Conservation (phyloP, 2,329 filamentous ascomycete genomes). For the Talaromyces piceae region DNA sequence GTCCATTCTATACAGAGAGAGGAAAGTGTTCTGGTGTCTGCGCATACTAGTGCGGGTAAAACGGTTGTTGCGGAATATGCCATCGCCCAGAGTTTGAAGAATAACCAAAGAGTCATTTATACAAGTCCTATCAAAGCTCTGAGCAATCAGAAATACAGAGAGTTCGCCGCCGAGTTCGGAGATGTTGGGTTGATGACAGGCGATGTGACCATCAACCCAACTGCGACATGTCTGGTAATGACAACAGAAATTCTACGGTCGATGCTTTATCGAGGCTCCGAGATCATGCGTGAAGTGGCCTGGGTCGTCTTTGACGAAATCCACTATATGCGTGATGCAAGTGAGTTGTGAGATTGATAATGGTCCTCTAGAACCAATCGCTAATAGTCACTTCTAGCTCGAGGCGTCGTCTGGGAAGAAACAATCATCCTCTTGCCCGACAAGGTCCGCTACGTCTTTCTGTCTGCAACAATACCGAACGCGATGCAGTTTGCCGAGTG, state of each 20-base stretch:
- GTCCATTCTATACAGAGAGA: constrained; percentile 92
- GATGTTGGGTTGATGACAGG: constrained; percentile 98
- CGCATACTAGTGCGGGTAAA: constrained; percentile 95
- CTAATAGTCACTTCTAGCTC: constrained; percentile 38
- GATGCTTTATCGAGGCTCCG: constrained; percentile 95
- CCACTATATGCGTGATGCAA: constrained; percentile 94
- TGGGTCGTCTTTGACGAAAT: constrained; percentile 99
- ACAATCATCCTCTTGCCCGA: constrained; percentile 96
- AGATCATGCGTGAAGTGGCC: constrained; percentile 98
- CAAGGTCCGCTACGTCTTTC: constrained; percentile 97
- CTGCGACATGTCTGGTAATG: constrained; percentile 96
- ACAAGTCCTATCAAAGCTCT: constrained; percentile 98
- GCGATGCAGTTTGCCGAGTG: constrained; percentile 99
- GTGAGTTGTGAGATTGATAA: constrained; percentile 18
- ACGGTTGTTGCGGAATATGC: constrained; percentile 98
- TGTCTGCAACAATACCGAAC: constrained; percentile 97
- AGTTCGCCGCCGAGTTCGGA: constrained; percentile 91
- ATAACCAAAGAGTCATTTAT: constrained; percentile 97
- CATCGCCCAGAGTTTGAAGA: constrained; percentile 92
- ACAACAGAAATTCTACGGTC: constrained; percentile 98
- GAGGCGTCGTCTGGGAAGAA: constrained; percentile 98
- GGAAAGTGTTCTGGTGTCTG: constrained; percentile 93
- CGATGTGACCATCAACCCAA: constrained; percentile 98
- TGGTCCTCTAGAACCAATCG: neutral
- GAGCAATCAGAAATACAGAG: constrained; percentile 97